Percentiles rank a stretch among this genome's conserved stretches.
Conservation (phyloP, 2,329 filamentous ascomycete species). For the Hirsutella minnesotensis region DNA sequence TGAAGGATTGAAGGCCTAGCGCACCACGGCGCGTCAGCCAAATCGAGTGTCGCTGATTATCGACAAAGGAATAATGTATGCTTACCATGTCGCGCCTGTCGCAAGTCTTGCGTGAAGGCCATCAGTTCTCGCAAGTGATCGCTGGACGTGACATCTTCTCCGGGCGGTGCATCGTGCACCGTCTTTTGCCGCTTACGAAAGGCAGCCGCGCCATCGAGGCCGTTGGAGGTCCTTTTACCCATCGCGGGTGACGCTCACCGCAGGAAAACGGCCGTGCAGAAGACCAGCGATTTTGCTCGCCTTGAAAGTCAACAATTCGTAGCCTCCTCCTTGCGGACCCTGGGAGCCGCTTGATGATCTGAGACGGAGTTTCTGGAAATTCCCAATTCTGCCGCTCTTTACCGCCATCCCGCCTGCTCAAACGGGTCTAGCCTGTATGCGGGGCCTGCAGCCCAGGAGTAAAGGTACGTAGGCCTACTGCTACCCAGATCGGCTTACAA, state of each 20-base stretch:
- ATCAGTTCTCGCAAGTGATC: constrained; percentile 59
- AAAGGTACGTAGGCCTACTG: neutral
- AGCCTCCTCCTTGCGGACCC: too few relatives aligned
- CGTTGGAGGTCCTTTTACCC: constrained; percentile 31
- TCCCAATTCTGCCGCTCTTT: constrained; percentile 21
- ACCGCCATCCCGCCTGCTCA: constrained; percentile 19
- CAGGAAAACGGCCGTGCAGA: neutral
- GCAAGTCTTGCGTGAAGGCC: constrained; percentile 57
- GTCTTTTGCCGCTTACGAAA: constrained; percentile 43
- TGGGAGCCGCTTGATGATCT: neutral
- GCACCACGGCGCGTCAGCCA: neutral
- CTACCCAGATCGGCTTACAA: too few relatives aligned
- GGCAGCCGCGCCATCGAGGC: constrained; percentile 26
- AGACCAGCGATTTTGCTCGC: neutral
- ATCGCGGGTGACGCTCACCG: constrained; percentile 17
- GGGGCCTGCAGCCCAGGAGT: neutral
- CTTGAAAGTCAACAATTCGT: neutral
- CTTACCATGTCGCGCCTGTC: constrained; percentile 53
- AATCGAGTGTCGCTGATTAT: too few relatives aligned
- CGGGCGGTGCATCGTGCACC: constrained; percentile 43
- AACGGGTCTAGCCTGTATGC: constrained; percentile 3
- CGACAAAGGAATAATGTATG: neutral
- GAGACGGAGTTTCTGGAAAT: constrained; percentile 8
- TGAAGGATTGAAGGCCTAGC: constrained; percentile 55
- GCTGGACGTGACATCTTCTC: constrained; percentile 49